A percentile compares a stretch with the other conserved stretches of the same genome.
Evolutionary conservation across 331 rosid species (phyloP).

Genomic region (Malus hybrid): DNA sequence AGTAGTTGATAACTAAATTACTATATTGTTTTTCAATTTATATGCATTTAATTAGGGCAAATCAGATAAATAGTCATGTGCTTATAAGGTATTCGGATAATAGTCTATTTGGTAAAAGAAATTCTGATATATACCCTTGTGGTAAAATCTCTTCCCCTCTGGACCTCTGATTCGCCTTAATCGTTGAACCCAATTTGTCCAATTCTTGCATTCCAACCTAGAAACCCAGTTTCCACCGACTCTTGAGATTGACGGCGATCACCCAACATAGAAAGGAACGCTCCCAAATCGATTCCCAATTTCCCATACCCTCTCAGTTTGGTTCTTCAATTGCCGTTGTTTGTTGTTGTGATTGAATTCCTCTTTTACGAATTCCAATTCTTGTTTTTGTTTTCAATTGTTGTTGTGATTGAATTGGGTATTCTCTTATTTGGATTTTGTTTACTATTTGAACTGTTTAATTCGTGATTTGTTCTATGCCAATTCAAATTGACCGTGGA

Average conservation of each 20-base stretch:
- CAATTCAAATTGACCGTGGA: not conserved
- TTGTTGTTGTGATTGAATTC: not conserved
- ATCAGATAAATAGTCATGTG: no score
- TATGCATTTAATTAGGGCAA: no score
- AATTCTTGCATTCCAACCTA: slow-evolving; percentile 5
- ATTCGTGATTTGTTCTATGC: not conserved
- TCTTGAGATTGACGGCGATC: slow-evolving; percentile 10
- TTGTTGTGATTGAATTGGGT: not conserved
- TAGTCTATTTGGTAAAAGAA: no score
- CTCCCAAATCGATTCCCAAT: not conserved
- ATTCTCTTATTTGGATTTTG: not conserved
- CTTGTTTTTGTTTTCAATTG: not conserved
- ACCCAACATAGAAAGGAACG: not conserved
- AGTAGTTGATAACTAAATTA: no score
- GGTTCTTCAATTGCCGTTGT: not conserved
- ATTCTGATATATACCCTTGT: no score
- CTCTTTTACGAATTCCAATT: not conserved
- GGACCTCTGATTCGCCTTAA: not conserved
- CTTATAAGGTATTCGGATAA: no score
- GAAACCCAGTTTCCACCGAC: not conserved
- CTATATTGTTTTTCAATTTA: no score
- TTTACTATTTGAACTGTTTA: not conserved
- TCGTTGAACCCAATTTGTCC: not conserved
- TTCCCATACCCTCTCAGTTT: not conserved
- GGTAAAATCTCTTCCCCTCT: not conserved